Conservation (phyloP, 2,329 filamentous ascomycete genomes). For the Basipetospora sp. region DNA sequence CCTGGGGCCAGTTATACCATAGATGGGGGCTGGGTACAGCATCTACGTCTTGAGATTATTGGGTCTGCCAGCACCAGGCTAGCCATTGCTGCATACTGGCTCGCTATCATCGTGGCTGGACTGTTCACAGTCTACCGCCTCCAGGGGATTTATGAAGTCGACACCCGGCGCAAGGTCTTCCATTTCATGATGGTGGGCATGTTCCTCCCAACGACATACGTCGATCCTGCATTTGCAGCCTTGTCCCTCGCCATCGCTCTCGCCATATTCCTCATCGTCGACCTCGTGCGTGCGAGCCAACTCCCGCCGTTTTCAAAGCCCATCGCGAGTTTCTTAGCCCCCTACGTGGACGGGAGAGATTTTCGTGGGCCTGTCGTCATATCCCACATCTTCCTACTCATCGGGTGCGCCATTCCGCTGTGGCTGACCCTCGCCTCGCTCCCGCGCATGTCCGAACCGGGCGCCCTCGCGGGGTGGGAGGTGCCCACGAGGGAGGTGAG, state of each 20-base stretch:
- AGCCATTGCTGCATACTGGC: slow-evolving; percentile 58
- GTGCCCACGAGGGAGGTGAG: slow-evolving; percentile 59
- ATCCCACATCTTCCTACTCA: slow-evolving; percentile 86
- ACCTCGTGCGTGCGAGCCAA: slow-evolving; percentile 79
- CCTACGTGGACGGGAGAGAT: slow-evolving; percentile 88
- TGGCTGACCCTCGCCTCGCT: slow-evolving; percentile 73
- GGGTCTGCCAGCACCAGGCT: slow-evolving; percentile 75
- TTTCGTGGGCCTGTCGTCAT: slow-evolving; percentile 88
- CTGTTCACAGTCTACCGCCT: slow-evolving; percentile 61
- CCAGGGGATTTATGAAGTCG: slow-evolving; percentile 69
- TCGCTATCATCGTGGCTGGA: slow-evolving; percentile 52
- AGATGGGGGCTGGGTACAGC: slow-evolving; percentile 37
- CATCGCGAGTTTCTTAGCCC: slow-evolving; percentile 72
- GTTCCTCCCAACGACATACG: slow-evolving; percentile 72
- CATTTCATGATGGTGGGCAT: slow-evolving; percentile 97
- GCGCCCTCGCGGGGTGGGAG: slow-evolving; percentile 58
- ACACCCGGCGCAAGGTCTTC: slow-evolving; percentile 91
- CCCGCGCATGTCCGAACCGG: slow-evolving; percentile 37
- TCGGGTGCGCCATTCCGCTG: slow-evolving; percentile 86
- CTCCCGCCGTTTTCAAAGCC: slow-evolving; percentile 78
- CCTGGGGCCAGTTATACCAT: slow-evolving; percentile 24
- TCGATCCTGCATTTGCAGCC: slow-evolving; percentile 73
- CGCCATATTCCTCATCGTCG: slow-evolving; percentile 72
- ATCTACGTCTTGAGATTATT: slow-evolving; percentile 47
- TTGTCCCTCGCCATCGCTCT: slow-evolving; percentile 69